Conservation (phyloP, 176 grass and related monocot species). For the Panicum miliaceum region DNA sequence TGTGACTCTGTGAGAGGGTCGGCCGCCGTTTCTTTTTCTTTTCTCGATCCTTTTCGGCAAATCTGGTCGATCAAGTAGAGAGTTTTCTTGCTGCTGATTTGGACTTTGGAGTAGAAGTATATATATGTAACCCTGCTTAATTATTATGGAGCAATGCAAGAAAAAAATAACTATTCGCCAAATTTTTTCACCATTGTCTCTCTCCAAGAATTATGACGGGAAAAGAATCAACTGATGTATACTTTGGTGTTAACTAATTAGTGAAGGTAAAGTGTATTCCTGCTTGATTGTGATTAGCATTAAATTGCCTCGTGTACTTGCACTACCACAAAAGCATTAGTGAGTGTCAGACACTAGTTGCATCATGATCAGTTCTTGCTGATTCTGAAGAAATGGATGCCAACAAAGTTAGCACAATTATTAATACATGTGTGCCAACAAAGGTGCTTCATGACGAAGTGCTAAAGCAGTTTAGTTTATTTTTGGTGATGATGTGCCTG, state of each 20-base stretch:
- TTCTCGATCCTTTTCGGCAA: neutral
- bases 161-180: neutral
- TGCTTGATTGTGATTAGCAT: constrained; percentile 6
- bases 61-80: neutral
- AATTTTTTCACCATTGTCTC: neutral
- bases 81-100: constrained; percentile 23
- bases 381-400: neutral
- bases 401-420: neutral
- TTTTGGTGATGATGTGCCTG: neutral
- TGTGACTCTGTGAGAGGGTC: neutral
- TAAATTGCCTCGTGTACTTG: neutral
- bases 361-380: neutral
- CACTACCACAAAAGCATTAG: neutral
- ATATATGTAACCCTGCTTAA: neutral
- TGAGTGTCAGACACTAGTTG: neutral
- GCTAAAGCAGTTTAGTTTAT: neutral
- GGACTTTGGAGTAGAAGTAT: constrained; percentile 1
- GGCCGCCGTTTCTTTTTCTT: neutral
- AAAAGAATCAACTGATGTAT: neutral
- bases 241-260: neutral
- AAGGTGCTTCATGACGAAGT: neutral
- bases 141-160: constrained; percentile 13
- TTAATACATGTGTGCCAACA: neutral
- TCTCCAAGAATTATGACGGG: neutral
- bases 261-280: neutral